phyloP scores from a whole-genome alignment of 371 early-diverging fungal genomes.

The Zopfochytrium polystomum region DNA sequence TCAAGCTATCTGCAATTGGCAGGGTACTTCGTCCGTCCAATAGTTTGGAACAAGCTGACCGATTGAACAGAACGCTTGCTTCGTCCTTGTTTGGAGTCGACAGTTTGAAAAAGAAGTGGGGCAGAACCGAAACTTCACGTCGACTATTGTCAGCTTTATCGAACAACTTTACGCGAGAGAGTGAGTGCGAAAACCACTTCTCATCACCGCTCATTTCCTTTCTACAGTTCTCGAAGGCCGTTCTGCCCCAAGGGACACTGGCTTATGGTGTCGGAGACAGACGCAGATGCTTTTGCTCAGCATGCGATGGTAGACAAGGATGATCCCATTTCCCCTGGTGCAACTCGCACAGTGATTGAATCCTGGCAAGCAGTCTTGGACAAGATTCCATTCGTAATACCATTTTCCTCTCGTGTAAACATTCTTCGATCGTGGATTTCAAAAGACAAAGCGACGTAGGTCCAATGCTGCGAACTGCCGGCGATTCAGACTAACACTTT shows the following conservation, averaged over 20 bases:
- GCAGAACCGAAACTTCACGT: slow-evolving; percentile 12
- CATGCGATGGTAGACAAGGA: slow-evolving; percentile 59
- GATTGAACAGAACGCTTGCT: no score
- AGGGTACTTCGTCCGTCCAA: no score
- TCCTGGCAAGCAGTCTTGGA: slow-evolving; percentile 62
- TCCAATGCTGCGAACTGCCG: no score
- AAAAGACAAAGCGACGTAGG: slow-evolving; percentile 65
- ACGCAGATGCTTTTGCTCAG: slow-evolving; percentile 63
- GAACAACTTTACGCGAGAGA: slow-evolving; percentile 80
- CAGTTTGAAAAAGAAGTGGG: neutral
- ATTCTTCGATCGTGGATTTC: slow-evolving; percentile 84
- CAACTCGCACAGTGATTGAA: slow-evolving; percentile 29
- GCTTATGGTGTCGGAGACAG: slow-evolving; percentile 59
- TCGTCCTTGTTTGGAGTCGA: no score
- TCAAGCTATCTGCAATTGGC: slow-evolving; percentile 54
- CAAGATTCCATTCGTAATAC: slow-evolving; percentile 85
- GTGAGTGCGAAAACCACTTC: slow-evolving; percentile 45
- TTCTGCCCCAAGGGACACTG: slow-evolving; percentile 74
- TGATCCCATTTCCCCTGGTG: slow-evolving; percentile 31
- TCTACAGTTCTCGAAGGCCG: slow-evolving; percentile 56
- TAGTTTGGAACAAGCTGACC: no score
- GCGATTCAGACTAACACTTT: no score
- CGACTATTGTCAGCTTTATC: slow-evolving; percentile 62
- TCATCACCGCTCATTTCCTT: slow-evolving; percentile 16
- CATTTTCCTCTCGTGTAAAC: slow-evolving; percentile 81